Conservation (phyloP, 306 rosid species). For the Castanea crenata region DNA sequence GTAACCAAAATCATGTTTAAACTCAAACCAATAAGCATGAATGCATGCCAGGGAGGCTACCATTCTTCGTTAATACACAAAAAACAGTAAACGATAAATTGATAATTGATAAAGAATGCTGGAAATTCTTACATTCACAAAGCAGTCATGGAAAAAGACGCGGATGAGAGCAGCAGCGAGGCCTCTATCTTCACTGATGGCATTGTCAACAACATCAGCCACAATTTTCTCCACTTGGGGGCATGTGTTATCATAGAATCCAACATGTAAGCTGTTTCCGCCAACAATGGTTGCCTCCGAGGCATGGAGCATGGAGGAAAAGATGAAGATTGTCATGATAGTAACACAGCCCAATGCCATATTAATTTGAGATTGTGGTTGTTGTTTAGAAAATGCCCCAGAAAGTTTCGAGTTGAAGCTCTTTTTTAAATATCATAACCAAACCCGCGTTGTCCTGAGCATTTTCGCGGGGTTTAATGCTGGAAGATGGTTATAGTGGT, state of each 20-base stretch:
- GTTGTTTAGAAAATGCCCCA: slow-evolving; percentile 5
- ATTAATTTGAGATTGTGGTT: not conserved
- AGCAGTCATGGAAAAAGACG: slow-evolving; percentile 74
- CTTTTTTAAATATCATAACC: not conserved
- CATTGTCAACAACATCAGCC: not conserved
- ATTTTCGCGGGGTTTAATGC: not conserved
- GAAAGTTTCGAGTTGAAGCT: not conserved
- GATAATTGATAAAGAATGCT: not conserved
- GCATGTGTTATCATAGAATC: slow-evolving; percentile 39
- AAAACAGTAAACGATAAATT: not conserved
- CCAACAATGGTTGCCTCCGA: not conserved
- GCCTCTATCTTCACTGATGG: slow-evolving; percentile 8
- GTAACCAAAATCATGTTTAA: not conserved
- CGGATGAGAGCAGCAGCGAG: slow-evolving; percentile 46
- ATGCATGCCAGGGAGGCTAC: not conserved
- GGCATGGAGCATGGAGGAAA: not conserved
- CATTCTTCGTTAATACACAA: not conserved
- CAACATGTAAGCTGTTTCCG: slow-evolving; percentile 14
- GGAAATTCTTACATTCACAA: slow-evolving; percentile 48
- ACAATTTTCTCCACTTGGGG: slow-evolving; percentile 49
- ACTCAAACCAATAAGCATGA: not conserved
- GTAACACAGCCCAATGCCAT: not conserved
- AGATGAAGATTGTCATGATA: slow-evolving; percentile 6
- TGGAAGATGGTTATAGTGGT: not conserved
- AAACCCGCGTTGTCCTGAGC: not conserved